Evolutionary conservation across 129 eudicot genomes (phyloP), one percentile per base, ranked within the genome.

Genomic region (Heracleum sosnowskyi): DNA sequence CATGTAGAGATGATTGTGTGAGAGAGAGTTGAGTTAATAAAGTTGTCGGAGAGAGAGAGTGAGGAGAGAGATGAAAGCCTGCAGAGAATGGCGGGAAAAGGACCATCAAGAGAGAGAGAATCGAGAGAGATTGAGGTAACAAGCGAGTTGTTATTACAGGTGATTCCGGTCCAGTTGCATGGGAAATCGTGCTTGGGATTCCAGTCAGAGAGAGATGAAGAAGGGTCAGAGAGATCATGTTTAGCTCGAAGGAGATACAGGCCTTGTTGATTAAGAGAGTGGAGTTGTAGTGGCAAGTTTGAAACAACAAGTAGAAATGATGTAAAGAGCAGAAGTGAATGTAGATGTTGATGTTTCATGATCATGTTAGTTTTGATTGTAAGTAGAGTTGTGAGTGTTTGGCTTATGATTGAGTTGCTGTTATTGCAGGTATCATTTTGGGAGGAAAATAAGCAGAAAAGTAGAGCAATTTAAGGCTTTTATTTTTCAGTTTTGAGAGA

Each of bases 101-200:
- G 79, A 47, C 97, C 94, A 75, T 84, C 5, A 49, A 93, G 90
- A 64, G 88, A 81, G 69, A 85, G 72, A 36, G 88, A 80, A 3
- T 88, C 28, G 83, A 93, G 90, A 81, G 55, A 29, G 78, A 93
- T 53, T 34, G 90, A 47, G 18, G 69, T 73, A 36, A 93, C 98
- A 31, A 85, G 57, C 76, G 45, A 33, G 16, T 68, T 16, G 55
- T 44, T 20, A n/a, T 57, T 57, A 87, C 98, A 93, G 35, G 84
- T 76, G 77, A 93, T 55, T 42, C 97, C 94, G 37, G 91, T 83
- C 98, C 98, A 90, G 83, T 83, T 87, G 81, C 98, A 90, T 4
- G 98, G 98, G 24, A 79, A 86, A 60, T 82, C 73, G 78, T 85
- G 85, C 11, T 68, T 45, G 51, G 46, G 71, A 81, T 89, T 87